Conservation (phyloP, 2,329 filamentous ascomycete species). For the Tolypocladium tundrense region DNA sequence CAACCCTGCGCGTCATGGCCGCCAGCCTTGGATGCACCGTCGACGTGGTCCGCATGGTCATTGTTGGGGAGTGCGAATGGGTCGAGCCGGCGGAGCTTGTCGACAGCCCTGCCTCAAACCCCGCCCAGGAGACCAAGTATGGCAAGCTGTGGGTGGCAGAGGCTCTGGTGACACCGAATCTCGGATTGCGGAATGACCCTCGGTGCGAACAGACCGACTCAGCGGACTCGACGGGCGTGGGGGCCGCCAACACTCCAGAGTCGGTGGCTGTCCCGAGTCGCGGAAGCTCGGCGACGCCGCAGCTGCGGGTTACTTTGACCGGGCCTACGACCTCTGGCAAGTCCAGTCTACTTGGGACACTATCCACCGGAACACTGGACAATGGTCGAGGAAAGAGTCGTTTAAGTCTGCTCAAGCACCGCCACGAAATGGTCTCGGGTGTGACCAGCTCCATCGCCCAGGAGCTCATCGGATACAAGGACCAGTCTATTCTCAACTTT, state of each 20-base stretch:
- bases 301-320: conserved; percentile 77
- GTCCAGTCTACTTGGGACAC: conserved; percentile 76
- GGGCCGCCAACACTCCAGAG: conserved; percentile 1
- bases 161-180: conserved; percentile 70
- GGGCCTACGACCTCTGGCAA: conserved; percentile 89
- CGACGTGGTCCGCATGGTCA: conserved; percentile 69
- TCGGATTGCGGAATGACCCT: conserved; percentile 27
- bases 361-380: conserved; percentile 80
- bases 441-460: conserved; percentile 92
- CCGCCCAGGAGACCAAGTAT: conserved; percentile 12
- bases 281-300: conserved; percentile 50
- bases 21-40: conserved; percentile 82
- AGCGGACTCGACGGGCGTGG: background rate
- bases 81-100: conserved; percentile 30
- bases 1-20: conserved; percentile 81
- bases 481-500: conserved; percentile 63
- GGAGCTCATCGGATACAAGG: conserved; percentile 78
- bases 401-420: conserved; percentile 79
- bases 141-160: conserved; percentile 79
- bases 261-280: conserved; percentile 21
- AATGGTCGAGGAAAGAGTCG: conserved; percentile 88
- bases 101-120: conserved; percentile 13
- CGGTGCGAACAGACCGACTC: background rate
- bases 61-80: conserved; percentile 80
- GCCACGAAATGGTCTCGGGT: conserved; percentile 85